These are phyloP conservation scores for Trichoderma sp. DNA, from an alignment of 2,329 filamentous ascomycete species.

Conservation along the genomic window DNA sequence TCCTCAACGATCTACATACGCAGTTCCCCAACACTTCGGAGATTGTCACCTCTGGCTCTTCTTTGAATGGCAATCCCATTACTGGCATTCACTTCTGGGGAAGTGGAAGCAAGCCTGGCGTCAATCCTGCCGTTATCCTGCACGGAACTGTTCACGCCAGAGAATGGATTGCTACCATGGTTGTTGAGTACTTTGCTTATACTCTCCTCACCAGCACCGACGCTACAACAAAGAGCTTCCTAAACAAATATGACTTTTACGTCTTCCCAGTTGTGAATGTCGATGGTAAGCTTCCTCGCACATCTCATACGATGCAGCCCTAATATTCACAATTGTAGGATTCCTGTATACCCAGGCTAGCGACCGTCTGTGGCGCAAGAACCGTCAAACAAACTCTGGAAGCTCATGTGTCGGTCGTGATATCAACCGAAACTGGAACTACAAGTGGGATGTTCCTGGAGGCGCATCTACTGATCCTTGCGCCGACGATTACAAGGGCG, in stretches of 20 bases:
- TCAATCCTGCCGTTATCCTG: constrained; percentile 55
- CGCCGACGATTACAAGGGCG: constrained; percentile 51
- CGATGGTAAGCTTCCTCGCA: constrained; percentile 46
- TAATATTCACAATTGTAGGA: constrained; percentile 39
- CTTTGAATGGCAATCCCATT: constrained; percentile 55
- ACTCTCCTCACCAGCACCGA: constrained; percentile 49
- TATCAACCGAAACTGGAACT: constrained; percentile 63
- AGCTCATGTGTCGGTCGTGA: constrained; percentile 54
- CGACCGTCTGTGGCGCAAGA: constrained; percentile 64
- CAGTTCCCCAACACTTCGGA: constrained; percentile 48
- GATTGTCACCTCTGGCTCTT: constrained; percentile 52
- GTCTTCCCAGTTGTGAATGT: constrained; percentile 65
- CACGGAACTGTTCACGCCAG: constrained; percentile 62
- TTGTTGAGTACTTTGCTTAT: constrained; percentile 56
- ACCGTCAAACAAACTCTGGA: constrained; percentile 47
- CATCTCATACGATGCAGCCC: background rate
- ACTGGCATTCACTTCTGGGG: constrained; percentile 63
- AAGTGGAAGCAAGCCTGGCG: constrained; percentile 41
- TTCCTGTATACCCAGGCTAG: constrained; percentile 60
- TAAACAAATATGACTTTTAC: constrained; percentile 67
- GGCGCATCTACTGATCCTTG: constrained; percentile 56
- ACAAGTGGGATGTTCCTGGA: constrained; percentile 52
- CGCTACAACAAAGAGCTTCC: constrained; percentile 45
- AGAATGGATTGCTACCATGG: constrained; percentile 62
- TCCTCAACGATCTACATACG: constrained; percentile 48